A percentile compares a stretch with the other conserved stretches of the same genome.
Conservation (phyloP, 2,329 filamentous ascomycete genomes). For the Verticillium alfalfae region DNA sequence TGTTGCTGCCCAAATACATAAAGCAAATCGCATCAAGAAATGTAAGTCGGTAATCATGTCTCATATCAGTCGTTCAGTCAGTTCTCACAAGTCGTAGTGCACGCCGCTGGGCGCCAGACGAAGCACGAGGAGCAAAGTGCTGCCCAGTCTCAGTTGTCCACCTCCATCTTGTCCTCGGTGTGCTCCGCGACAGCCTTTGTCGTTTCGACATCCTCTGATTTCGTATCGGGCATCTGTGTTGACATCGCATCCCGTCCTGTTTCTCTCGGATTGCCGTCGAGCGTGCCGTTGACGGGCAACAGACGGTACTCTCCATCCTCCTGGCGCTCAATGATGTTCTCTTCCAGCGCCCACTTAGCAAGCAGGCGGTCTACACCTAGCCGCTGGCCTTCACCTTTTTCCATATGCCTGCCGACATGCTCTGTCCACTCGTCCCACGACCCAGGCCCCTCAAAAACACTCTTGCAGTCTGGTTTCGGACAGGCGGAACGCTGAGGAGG, state of each 20-base stretch:
- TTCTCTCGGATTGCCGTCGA: slow-evolving; percentile 11
- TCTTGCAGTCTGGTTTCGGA: slow-evolving; percentile 64
- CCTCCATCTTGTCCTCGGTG: slow-evolving; percentile 7
- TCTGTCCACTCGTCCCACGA: slow-evolving; percentile 92
- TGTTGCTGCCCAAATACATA: background rate
- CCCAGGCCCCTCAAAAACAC: slow-evolving; percentile 62
- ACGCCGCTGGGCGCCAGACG: background rate
- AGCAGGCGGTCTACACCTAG: slow-evolving; percentile 54
- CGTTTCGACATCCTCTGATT: slow-evolving; percentile 4
- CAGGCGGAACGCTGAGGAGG: slow-evolving; percentile 70
- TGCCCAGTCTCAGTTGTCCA: slow-evolving; percentile 4
- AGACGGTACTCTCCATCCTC: slow-evolving; percentile 53
- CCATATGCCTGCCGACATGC: slow-evolving; percentile 85
- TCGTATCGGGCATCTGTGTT: slow-evolving; percentile 11
- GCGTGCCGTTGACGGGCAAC: slow-evolving; percentile 32
- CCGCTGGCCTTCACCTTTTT: slow-evolving; percentile 58
- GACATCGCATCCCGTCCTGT: slow-evolving; percentile 2
- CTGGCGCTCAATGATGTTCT: slow-evolving; percentile 56
- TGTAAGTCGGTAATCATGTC: background rate
- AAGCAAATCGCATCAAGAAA: background rate
- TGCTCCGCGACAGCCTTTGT: background rate
- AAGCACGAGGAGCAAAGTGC: background rate
- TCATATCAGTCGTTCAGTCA: background rate
- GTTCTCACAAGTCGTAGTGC: background rate
- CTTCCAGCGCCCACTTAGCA: slow-evolving; percentile 57